Conservation (phyloP, 352 stramenopile genomes). For the Pseudoperonospora humuli region DNA sequence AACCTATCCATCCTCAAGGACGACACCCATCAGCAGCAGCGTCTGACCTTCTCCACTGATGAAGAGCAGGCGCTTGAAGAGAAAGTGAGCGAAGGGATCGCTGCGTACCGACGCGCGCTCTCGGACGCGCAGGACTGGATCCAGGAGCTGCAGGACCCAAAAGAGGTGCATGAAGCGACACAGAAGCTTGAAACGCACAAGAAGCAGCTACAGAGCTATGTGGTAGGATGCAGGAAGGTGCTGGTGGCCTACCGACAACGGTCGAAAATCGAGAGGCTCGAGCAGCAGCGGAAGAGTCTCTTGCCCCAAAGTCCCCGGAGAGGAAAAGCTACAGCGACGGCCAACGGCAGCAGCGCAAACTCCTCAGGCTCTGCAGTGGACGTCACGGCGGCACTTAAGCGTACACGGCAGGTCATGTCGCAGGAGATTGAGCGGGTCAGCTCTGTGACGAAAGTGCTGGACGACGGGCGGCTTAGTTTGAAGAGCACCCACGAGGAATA, state of each 20-base stretch:
- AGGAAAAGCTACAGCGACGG: constrained; percentile 1
- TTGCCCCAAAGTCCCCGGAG: constrained; percentile 21
- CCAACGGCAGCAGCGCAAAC: not conserved
- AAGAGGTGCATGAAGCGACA: constrained; percentile 11
- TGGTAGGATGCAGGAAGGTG: constrained; percentile 41
- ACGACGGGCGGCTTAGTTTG: constrained; percentile 51
- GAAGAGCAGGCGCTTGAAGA: constrained; percentile 62
- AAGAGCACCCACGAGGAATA: constrained; percentile 60
- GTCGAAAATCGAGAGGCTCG: constrained; percentile 48
- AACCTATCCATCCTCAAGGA: constrained; percentile 18
- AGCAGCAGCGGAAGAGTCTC: constrained; percentile 40
- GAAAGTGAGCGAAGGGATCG: constrained; percentile 40
- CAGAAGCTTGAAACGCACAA: constrained; percentile 28
- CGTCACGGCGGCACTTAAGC: constrained; percentile 54
- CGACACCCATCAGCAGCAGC: constrained; percentile 14
- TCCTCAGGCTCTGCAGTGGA: constrained; percentile 37
- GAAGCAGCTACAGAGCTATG: constrained; percentile 28
- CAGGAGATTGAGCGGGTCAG: constrained; percentile 65
- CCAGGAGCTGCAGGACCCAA: constrained; percentile 32
- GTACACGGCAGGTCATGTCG: constrained; percentile 58
- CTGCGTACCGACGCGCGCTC: constrained; percentile 29
- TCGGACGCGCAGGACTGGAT: constrained; percentile 33
- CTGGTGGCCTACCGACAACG: constrained; percentile 56
- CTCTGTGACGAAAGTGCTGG: constrained; percentile 56
- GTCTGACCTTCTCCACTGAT: constrained; percentile 37